Evolutionary conservation across 441 rosid genomes (phyloP).

Genomic region (Pelargonium australe): DNA sequence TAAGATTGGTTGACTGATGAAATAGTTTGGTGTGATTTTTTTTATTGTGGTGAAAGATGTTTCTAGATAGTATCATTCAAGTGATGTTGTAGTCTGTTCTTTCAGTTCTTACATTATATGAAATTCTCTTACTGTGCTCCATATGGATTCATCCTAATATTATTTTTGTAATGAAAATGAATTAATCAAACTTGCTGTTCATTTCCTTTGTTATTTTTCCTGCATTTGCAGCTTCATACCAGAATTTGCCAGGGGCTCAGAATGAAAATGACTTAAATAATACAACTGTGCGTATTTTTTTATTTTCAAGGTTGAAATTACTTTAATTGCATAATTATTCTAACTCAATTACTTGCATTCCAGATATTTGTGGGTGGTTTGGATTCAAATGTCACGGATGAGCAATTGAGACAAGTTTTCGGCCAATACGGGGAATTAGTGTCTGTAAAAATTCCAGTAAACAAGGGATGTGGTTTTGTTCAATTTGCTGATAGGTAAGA

Average conservation of each 20-base stretch:
- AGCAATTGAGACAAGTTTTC: slow-evolving; percentile 63
- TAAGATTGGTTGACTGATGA: too few relatives aligned
- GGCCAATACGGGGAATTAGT: slow-evolving; percentile 79
- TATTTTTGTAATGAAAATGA: too few relatives aligned
- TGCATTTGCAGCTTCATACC: slow-evolving; percentile 63
- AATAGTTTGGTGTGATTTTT: too few relatives aligned
- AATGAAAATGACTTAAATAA: slow-evolving; percentile 88
- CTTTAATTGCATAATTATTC: slow-evolving; percentile 2
- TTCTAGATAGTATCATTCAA: too few relatives aligned
- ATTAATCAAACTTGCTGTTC: too few relatives aligned
- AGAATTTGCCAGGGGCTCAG: slow-evolving; percentile 53
- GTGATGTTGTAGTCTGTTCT: too few relatives aligned
- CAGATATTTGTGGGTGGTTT: slow-evolving; percentile 76
- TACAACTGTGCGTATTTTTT: slow-evolving; percentile 74
- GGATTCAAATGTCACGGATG: slow-evolving; percentile 65
- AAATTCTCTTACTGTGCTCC: too few relatives aligned
- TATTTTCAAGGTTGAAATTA: slow-evolving; percentile 15
- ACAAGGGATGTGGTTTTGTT: slow-evolving; percentile 95
- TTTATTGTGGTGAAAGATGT: too few relatives aligned
- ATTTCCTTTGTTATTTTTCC: too few relatives aligned
- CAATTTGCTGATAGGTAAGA: slow-evolving; percentile 75
- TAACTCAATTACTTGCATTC: slow-evolving; percentile 6
- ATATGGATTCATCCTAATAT: too few relatives aligned
- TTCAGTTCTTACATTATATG: too few relatives aligned
- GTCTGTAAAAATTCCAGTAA: slow-evolving; percentile 89